A percentile compares a stretch with the other conserved stretches of the same genome.
These are phyloP conservation scores for Musa acuminata DNA, from an alignment of 176 grass and related monocot genomes.

Conservation along the genomic window DNA sequence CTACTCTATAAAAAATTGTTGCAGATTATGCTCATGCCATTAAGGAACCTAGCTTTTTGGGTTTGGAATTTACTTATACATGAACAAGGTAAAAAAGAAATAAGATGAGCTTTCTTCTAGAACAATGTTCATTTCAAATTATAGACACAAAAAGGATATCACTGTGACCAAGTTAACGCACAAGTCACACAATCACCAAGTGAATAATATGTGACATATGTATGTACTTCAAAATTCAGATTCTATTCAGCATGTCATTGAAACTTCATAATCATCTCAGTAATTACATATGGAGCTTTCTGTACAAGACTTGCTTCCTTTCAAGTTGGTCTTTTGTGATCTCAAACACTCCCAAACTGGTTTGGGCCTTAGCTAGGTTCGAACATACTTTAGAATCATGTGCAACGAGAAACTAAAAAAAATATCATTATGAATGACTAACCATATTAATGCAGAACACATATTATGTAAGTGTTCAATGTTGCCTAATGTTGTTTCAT, in stretches of 20 bases:
- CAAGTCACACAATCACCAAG: background rate
- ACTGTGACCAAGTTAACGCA: background rate
- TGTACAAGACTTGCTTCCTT: no score
- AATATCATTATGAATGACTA: background rate
- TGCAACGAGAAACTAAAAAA: background rate
- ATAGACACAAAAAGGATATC: background rate
- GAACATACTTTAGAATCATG: background rate
- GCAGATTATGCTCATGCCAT: background rate
- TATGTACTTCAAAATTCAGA: background rate
- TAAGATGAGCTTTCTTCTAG: background rate
- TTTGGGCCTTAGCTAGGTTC: background rate
- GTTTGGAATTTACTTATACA: background rate
- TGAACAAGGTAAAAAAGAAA: background rate
- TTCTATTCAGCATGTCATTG: background rate
- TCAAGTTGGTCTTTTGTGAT: no score
- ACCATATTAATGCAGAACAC: background rate
- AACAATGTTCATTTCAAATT: background rate
- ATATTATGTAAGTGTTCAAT: background rate
- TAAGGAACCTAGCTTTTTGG: background rate
- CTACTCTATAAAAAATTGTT: background rate
- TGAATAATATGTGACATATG: background rate
- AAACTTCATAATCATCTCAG: background rate
- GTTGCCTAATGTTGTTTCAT: slow-evolving; percentile 2
- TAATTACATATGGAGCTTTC: background rate
- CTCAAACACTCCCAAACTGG: background rate